These are phyloP conservation scores for Aspergillus puulaauensis DNA, from an alignment of 2,329 filamentous ascomycete genomes.

Conservation along the genomic window DNA sequence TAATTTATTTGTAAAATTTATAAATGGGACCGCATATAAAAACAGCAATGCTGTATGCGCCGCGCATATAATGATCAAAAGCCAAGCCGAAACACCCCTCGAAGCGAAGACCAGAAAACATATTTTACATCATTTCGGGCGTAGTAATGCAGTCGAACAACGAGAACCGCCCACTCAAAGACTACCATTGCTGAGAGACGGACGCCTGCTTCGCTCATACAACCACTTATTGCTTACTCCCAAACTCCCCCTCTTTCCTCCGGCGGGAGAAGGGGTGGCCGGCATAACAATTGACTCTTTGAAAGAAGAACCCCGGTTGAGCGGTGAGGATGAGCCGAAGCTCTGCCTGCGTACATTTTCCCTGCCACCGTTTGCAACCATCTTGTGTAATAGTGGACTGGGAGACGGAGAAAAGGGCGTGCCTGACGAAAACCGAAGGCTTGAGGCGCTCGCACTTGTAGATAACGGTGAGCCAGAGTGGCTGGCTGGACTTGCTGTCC, in stretches of 20 bases:
- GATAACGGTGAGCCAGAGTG: slow-evolving; percentile 40
- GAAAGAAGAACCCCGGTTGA: slow-evolving; percentile 34
- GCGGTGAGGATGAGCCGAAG: slow-evolving; percentile 52
- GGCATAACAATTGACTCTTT: slow-evolving; percentile 41
- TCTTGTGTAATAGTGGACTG: slow-evolving; percentile 68
- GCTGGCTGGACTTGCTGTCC: slow-evolving; percentile 41
- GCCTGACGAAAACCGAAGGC: slow-evolving; percentile 36
- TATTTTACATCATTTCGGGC: slow-evolving; percentile 11
- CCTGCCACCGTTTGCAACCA: slow-evolving; percentile 48
- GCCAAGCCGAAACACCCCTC: slow-evolving; percentile 7
- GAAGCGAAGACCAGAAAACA: background rate
- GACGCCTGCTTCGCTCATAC: slow-evolving; percentile 70
- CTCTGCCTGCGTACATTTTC: slow-evolving; percentile 50
- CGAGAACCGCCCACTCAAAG: slow-evolving; percentile 23
- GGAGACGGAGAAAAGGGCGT: slow-evolving; percentile 55
- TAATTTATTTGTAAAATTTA: background rate
- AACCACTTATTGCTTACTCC: slow-evolving; percentile 91
- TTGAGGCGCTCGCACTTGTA: slow-evolving; percentile 34
- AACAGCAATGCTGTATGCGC: slow-evolving; percentile 7
- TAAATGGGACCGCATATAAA: background rate
- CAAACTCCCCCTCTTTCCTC: slow-evolving; percentile 68
- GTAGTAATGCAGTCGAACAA: slow-evolving; percentile 8
- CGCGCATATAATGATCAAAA: slow-evolving; percentile 1
- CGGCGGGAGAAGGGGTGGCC: slow-evolving; percentile 67
- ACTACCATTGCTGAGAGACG: slow-evolving; percentile 39